Percentiles rank a stretch among this genome's conserved stretches.
Conservation (phyloP, 192 early-diverging fungal genomes). For the Podila clonocystis region DNA sequence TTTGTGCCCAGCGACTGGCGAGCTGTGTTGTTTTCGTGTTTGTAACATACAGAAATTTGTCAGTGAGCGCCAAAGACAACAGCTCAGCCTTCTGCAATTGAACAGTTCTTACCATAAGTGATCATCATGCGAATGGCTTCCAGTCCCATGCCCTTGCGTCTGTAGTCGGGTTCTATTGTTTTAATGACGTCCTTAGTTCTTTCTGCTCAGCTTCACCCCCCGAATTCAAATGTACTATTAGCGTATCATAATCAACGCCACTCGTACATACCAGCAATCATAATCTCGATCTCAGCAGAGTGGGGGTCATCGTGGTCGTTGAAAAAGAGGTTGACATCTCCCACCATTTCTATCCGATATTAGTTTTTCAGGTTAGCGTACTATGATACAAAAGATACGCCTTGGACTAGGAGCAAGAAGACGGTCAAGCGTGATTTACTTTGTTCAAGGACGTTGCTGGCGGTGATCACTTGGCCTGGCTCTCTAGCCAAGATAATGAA, state of each 20-base stretch:
- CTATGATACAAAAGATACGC: not conserved
- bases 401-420: not conserved
- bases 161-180: constrained; percentile 38
- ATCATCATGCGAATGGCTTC: constrained; percentile 73
- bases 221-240: not conserved
- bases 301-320: constrained; percentile 80
- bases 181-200: not conserved
- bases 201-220: not conserved
- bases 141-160: constrained; percentile 62
- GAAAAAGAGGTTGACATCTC: constrained; percentile 95
- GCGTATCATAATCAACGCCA: no score
- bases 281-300: constrained; percentile 90
- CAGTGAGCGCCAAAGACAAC: not conserved
- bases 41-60: not conserved
- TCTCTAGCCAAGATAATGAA: constrained; percentile 71
- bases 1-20: constrained; percentile 56
- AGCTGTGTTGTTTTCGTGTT: constrained; percentile 19
- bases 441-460: constrained; percentile 27
- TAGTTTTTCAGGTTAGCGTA: not conserved
- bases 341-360: constrained; percentile 78
- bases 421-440: constrained; percentile 16
- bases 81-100: not conserved
- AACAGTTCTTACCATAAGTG: constrained; percentile 59
- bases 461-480: constrained; percentile 17
- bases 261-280: constrained; percentile 80